Evolutionary conservation across 495 filamentous ascomycete species (phyloP).

Genomic region (Hapsidospora chrysogenum): DNA sequence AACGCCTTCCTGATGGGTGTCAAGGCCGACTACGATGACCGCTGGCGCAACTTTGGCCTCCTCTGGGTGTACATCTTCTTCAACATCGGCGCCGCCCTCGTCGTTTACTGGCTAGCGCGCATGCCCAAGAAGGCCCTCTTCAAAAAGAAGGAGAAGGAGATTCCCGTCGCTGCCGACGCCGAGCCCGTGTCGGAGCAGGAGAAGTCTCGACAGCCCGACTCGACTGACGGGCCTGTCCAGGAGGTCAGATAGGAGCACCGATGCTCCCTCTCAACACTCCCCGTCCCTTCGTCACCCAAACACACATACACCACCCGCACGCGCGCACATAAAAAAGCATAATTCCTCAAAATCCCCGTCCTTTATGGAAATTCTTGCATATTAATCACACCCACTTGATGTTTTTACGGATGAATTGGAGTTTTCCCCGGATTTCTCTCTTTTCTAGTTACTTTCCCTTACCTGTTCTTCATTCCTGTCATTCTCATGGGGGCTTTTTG

Average conservation of each 20-base stretch:
- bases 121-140: constrained; percentile 46
- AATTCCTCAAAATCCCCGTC: too few species aligned
- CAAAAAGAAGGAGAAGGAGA: constrained; percentile 1
- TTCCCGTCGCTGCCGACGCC: not conserved
- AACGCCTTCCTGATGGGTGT: constrained; percentile 42
- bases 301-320: too few species aligned
- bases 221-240: not conserved
- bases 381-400: too few species aligned
- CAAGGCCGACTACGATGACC: constrained; percentile 31
- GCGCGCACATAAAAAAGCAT: too few species aligned
- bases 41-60: constrained; percentile 59
- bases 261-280: not conserved
- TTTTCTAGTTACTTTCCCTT: too few species aligned
- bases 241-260: not conserved
- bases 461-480: too few species aligned
- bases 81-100: constrained; percentile 55
- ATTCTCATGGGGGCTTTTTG: too few species aligned
- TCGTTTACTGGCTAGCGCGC: constrained; percentile 63
- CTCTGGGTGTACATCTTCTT: constrained; percentile 56
- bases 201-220: not conserved
- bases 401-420: too few species aligned
- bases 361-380: too few species aligned
- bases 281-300: too few species aligned
- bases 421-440: too few species aligned
- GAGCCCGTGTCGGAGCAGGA: not conserved